Evolutionary conservation across 1,284 basidiomycete species (phyloP), one percentile per base, ranked within the genome.

Genomic region (Coniophora puteana): DNA sequence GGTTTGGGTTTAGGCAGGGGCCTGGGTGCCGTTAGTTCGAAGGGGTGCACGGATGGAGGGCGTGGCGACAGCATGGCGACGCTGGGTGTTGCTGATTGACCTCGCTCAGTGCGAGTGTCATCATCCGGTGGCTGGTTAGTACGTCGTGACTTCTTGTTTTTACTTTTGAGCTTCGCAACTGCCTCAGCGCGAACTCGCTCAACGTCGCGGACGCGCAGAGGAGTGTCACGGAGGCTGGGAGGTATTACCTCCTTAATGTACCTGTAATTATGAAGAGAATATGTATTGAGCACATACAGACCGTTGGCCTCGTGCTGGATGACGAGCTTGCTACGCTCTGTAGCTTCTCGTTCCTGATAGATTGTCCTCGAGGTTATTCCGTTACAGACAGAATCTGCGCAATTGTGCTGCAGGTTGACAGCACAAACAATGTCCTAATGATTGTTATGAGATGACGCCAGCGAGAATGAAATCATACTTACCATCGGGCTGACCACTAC

Each of bases 351-450:
- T 33, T 33, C 31, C 22, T 33, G 31, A 18, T 21, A 18, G 16
- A 33, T 21, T 18, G 11, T 21, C 31, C 22, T 21, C 22, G 18
- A 21, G 5, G 17, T 21, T 33, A 18, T 33, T 16, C 17, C 13
- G 17, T 33, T 4, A 21, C 40, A 41, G 16, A 36, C 26, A 10
- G 34, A 41, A 27, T 41, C 18, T 11, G 37, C 37, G 27, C 34
- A 41, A 22, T 41, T 41, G 25, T 41, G 34, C 20, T 41, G 40
- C 20, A 41, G 5, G 16, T 41, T 41, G 33, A 36, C 24, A 21
- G 10, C 8, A 23, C 40, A 41, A 6, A 41, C 20, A 11, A 41
- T 13, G 17, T 41, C 34, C 40, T 41, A 28, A 16, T 17, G 20
- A 25, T 3, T 12, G 22, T 11, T 14, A 31, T 17, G 22, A 21